A percentile compares a stretch with the other conserved stretches of the same genome.
Evolutionary conservation across 1,284 basidiomycete species (phyloP).

Genomic region (Cutaneotrichosporon cutaneum): DNA sequence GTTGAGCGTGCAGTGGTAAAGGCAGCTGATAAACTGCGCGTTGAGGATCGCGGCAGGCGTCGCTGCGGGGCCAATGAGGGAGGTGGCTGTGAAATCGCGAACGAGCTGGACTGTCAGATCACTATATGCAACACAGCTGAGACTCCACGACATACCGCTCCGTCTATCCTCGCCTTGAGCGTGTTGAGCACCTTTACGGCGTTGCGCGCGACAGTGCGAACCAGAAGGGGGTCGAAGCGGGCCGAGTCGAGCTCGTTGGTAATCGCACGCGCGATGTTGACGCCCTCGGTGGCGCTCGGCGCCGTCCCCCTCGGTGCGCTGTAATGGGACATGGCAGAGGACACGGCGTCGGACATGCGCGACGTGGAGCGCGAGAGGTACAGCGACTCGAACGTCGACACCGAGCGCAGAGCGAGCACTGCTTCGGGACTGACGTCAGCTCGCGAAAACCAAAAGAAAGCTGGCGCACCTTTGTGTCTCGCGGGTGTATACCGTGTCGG

Average conservation of each 20-base stretch:
- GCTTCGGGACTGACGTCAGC: constrained; percentile 72
- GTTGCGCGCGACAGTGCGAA: constrained; percentile 72
- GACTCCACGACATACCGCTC: constrained; percentile 59
- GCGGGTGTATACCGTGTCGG: constrained; percentile 83
- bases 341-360: constrained; percentile 74
- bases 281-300: constrained; percentile 72
- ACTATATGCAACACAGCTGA: no score
- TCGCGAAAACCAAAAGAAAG: background rate
- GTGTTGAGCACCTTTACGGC: constrained; percentile 66
- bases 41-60: constrained; percentile 76
- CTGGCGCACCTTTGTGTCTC: constrained; percentile 71
- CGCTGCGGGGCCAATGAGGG: constrained; percentile 70
- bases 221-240: constrained; percentile 84
- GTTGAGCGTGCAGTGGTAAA: constrained; percentile 74
- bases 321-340: constrained; percentile 62
- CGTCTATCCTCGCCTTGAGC: constrained; percentile 64
- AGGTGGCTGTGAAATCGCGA: constrained; percentile 72
- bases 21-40: constrained; percentile 68
- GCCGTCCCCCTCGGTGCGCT: constrained; percentile 64
- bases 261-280: constrained; percentile 69
- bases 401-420: constrained; percentile 74
- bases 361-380: constrained; percentile 81
- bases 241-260: constrained; percentile 90
- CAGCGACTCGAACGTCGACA: constrained; percentile 75
- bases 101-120: constrained; percentile 66